Evolutionary conservation across 129 eudicot species (phyloP).

Genomic region (Flaveria robusta): DNA sequence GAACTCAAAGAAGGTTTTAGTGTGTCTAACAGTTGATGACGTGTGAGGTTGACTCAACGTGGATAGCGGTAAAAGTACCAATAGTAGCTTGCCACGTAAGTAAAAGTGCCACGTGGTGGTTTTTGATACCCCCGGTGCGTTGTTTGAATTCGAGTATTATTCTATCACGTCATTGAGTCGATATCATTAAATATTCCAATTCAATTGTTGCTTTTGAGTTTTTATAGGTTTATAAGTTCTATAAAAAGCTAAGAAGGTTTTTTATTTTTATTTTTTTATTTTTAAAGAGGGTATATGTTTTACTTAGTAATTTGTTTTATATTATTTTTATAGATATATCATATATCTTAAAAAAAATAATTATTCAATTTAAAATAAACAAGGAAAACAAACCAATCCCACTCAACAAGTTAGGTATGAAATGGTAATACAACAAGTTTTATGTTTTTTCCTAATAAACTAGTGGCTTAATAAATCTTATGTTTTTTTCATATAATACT

Average conservation of each 20-base stretch:
- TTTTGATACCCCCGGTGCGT: slow-evolving; percentile 47
- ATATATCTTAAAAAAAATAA: no score
- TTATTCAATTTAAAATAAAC: no score
- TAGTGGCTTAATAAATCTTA: no score
- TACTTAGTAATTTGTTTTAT: not conserved
- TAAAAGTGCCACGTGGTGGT: slow-evolving; percentile 46
- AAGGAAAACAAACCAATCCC: no score
- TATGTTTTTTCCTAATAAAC: no score
- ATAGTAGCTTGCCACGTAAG: slow-evolving; percentile 36
- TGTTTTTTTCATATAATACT: no score
- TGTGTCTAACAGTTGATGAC: slow-evolving; percentile 13
- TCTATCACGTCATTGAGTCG: slow-evolving; percentile 12
- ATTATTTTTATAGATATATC: no score
- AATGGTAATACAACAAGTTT: no score
- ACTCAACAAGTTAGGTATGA: no score
- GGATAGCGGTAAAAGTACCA: slow-evolving; percentile 33
- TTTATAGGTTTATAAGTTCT: not conserved
- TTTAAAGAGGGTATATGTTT: not conserved
- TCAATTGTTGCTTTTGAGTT: not conserved
- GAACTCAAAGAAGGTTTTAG: slow-evolving; percentile 7
- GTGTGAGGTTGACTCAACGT: slow-evolving; percentile 37
- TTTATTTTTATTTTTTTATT: no score
- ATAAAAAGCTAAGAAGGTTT: not conserved
- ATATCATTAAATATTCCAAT: not conserved
- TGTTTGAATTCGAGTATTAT: slow-evolving; percentile 37